Evolutionary conservation across 768 basidiomycete species (phyloP).

Genomic region (Boletus tylopilopsis): DNA sequence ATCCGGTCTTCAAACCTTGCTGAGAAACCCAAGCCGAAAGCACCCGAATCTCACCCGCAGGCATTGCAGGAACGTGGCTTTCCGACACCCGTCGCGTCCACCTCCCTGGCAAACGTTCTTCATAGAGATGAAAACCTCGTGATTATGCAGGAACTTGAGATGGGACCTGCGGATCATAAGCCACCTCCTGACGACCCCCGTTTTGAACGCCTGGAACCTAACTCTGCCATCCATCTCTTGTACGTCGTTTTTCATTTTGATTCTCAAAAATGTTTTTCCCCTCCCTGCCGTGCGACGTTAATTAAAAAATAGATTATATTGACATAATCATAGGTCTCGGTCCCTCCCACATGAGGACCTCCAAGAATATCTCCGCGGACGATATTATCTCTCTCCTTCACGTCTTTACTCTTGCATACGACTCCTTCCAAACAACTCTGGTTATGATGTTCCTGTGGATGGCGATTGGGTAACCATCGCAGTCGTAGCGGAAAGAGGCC

Average conservation of each 20-base stretch:
- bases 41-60: constrained; percentile 3
- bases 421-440: constrained; percentile 70
- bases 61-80: constrained; percentile 7
- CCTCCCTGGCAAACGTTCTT: constrained; percentile 2
- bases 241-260: constrained; percentile 37
- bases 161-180: constrained; percentile 75
- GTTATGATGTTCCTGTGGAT: constrained; percentile 86
- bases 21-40: constrained; percentile 14
- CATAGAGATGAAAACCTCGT: constrained; percentile 59
- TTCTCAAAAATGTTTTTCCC: background rate
- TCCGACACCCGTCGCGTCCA: constrained; percentile 1
- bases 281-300: background rate
- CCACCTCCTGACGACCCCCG: constrained; percentile 68
- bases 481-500: constrained; percentile 88
- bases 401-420: constrained; percentile 83
- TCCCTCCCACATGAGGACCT: constrained; percentile 69
- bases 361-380: constrained; percentile 73
- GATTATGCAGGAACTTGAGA: constrained; percentile 70
- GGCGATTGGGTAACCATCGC: constrained; percentile 97
- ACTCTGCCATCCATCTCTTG: constrained; percentile 83
- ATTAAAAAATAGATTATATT: constrained; percentile 3
- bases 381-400: constrained; percentile 88
- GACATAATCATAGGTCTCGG: constrained; percentile 56
- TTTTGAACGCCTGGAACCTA: constrained; percentile 83
- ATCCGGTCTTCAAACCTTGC: constrained; percentile 30